Evolutionary conservation across 2,329 filamentous ascomycete genomes (phyloP), one percentile per base, ranked within the genome.

Genomic region (Diaporthe longicolla): DNA sequence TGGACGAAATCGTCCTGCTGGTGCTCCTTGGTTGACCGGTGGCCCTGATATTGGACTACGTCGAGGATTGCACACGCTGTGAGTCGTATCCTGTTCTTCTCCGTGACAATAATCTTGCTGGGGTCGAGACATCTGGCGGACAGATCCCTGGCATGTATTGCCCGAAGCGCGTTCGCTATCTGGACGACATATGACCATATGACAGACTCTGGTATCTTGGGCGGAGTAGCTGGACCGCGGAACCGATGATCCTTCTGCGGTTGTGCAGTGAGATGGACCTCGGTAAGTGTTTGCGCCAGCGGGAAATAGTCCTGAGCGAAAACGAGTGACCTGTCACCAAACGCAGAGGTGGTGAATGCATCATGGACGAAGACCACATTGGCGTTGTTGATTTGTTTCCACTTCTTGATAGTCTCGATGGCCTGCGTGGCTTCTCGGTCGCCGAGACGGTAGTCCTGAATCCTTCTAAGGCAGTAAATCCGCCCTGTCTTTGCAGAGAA

Each of bases 251-350:
- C 87, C 82, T 82, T 83, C 81, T 83, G 83, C 77, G 81, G 82
- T n/a, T 57, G 68, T 79, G 80, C 74, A 29, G 85, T 78, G 76
- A 95, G 91, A 79, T 98, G 94, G 78, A 94, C 91, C 80, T 98
- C 96, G 45, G 93, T 91, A 32, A 99, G 88, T 0, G 96, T 98
- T 83, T 97, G 97, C 3, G 96, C 94, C 26, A 97, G 88, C 1
- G 97, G 96, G 79, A 97, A 94, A 80, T 98, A 99, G 82, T 97
- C 95, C 76, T 95, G 97, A 32, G 97, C 95, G 79, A 99, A 93
- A 65, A 99, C 93, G 71, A 99, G 89, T 4, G 97, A 98, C 83
- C 94, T 97, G 82, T 98, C 97, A 72, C 95, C 94, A 82, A 99
- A 99, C 35, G 93, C 94, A 75, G 95, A 89, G 17, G 95, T 97